Base-by-base conservation (phyloP, 148 eudicot genomes). In the Silene conica region DNA sequence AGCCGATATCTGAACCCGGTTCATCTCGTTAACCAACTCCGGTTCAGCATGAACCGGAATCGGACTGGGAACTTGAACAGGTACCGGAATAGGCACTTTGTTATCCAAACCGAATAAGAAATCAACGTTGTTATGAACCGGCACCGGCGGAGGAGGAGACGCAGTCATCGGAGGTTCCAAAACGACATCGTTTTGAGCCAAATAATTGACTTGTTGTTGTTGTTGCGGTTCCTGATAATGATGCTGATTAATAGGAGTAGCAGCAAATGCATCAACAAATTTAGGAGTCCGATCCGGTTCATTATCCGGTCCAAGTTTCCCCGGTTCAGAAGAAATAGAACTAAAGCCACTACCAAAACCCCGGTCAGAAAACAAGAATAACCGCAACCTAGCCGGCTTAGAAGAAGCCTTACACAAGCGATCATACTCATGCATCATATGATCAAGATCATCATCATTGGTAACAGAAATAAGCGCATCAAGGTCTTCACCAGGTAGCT, bases 351-450 rank as follows among this genome's bases (percentile, higher is more conserved):
- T 66, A 8, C 70, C 22, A 65, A 18, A n/a, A 38, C 0, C 46
- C 3, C 56, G 28, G 69, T 45, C 54, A 23, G 86, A 80, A 28
- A 91, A 87, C 54, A 89, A 62, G 67, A 93, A 93, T 26, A 93
- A 4, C 69, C 98, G 70, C 28, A 93, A 71, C 57, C 98, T 75
- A 5, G 91, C 84, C 38, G 98, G 92, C 65, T 85, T 89, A 12
- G 91, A 67, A 0, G 92, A 84, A 1, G 76, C 82, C 34, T 89
- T 78, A 55, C n/a, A 83, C 19, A 86, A 71, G 16, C 98, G 86
- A 73, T 93, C 96, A 46, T 89, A 91, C 84, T 93, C 98, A 45
- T 85, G 82, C 97, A 93, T 91, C 98, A 91, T 89, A 41, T 93
- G 90, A 23, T 93, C 96, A 14, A 93, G 72, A 80, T 93, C 98